phyloP scores from a whole-genome alignment of 305 asterid genomes.

The Solanum aculeatissimum region DNA sequence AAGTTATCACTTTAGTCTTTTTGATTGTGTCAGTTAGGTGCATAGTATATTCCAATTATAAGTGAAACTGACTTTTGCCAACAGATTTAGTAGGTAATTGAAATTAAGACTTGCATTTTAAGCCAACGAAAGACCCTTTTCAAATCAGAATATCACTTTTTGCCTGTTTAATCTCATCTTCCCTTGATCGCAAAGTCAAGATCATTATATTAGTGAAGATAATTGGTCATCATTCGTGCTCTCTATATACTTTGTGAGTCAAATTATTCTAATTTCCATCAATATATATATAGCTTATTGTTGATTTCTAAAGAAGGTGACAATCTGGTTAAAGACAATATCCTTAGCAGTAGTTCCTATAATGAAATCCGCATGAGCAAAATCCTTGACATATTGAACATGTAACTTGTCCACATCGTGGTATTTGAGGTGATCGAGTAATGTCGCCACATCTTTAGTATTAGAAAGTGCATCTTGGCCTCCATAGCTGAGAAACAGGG shows the following conservation, averaged over 20 bases:
- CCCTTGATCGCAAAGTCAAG: background rate
- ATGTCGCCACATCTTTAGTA: slow-evolving; percentile 33
- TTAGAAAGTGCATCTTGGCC: slow-evolving; percentile 68
- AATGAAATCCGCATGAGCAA: slow-evolving; percentile 73
- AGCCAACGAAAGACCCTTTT: background rate
- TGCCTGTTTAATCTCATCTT: background rate
- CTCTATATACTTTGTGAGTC: too few relatives aligned
- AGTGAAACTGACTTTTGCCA: background rate
- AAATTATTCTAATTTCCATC: too few relatives aligned
- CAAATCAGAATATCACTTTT: background rate
- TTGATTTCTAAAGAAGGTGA: slow-evolving; percentile 32
- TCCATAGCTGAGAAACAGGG: slow-evolving; percentile 67
- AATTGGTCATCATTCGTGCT: too few relatives aligned
- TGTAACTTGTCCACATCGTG: slow-evolving; percentile 52
- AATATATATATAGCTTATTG: background rate
- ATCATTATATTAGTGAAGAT: too few relatives aligned
- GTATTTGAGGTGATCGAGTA: slow-evolving; percentile 39
- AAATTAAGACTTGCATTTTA: background rate
- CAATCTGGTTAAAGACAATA: slow-evolving; percentile 37
- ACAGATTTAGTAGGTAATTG: background rate
- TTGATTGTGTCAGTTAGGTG: background rate
- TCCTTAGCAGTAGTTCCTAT: slow-evolving; percentile 61
- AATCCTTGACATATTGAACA: slow-evolving; percentile 50
- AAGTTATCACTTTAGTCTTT: background rate
- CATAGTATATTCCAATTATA: background rate